A percentile compares a stretch with the other conserved stretches of the same genome.
Conservation (phyloP, 176 grass and related monocot species). For the Triticum monococcum region DNA sequence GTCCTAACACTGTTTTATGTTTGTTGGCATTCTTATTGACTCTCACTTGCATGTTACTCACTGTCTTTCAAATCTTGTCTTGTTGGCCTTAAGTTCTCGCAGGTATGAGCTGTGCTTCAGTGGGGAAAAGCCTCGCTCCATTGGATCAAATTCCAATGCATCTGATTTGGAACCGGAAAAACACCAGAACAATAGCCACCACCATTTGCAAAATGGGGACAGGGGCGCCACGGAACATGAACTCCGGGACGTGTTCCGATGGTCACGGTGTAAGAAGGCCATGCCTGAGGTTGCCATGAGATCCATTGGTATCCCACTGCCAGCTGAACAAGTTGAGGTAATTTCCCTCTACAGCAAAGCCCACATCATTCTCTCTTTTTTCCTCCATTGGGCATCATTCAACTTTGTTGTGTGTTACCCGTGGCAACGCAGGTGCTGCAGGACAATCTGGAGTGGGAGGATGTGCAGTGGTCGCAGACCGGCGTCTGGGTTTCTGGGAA, state of each 20-base stretch:
- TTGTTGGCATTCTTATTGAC: background rate
- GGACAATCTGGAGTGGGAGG: slow-evolving; percentile 95
- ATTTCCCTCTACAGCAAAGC: background rate
- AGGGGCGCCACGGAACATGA: slow-evolving; percentile 50
- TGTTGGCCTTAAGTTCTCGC: slow-evolving; percentile 17
- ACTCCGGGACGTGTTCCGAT: slow-evolving; percentile 70
- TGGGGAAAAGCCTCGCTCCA: slow-evolving; percentile 55
- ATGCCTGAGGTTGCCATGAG: slow-evolving; percentile 69
- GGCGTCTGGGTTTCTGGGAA: slow-evolving; percentile 83
- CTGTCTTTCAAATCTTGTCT: background rate
- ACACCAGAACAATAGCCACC: slow-evolving; percentile 56
- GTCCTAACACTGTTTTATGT: background rate
- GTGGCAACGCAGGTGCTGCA: slow-evolving; percentile 55
- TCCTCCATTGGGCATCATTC: background rate
- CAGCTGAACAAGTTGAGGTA: slow-evolving; percentile 87
- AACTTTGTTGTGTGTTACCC: background rate
- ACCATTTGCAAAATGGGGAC: slow-evolving; percentile 72
- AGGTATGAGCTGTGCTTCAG: slow-evolving; percentile 92
- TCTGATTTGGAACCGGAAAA: slow-evolving; percentile 46
- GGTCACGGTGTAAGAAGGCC: slow-evolving; percentile 83
- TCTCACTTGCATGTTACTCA: slow-evolving; percentile 12
- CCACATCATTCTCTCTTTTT: background rate
- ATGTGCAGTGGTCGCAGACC: slow-evolving; percentile 89
- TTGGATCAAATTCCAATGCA: slow-evolving; percentile 49
- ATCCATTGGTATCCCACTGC: slow-evolving; percentile 69